These are phyloP conservation scores for Castanea sativa DNA, from an alignment of 306 rosid species.

Conservation along the genomic window DNA sequence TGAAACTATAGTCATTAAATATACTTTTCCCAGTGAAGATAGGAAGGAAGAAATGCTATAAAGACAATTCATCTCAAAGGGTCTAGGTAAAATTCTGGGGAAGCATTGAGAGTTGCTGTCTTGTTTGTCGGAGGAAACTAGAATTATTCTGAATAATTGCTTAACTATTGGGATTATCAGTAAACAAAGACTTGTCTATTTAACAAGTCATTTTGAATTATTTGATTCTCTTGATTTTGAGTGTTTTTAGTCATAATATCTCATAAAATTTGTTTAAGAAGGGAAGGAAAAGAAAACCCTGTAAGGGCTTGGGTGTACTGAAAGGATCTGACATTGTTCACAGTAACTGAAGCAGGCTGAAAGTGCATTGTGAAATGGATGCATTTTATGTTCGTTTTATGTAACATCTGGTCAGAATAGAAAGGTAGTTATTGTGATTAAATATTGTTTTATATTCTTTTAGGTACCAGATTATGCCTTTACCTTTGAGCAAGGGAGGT, in stretches of 20 bases:
- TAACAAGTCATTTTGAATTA: background rate
- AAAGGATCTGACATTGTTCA: background rate
- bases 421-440: background rate
- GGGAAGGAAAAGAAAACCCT: too few relatives aligned
- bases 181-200: background rate
- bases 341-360: background rate
- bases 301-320: background rate
- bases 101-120: background rate
- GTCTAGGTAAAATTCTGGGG: background rate
- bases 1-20: background rate
- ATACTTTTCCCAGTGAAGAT: background rate
- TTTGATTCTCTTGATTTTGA: too few relatives aligned
- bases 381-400: background rate
- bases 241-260: too few relatives aligned
- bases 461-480: constrained; percentile 83
- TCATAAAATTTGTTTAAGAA: too few relatives aligned
- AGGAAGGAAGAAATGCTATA: background rate
- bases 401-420: background rate
- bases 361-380: background rate
- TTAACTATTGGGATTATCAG: background rate
- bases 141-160: background rate
- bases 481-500: constrained; percentile 69
- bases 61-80: background rate
- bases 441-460: background rate
- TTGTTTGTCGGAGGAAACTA: background rate